A percentile compares a stretch with the other conserved stretches of the same genome.
phyloP scores from a whole-genome alignment of 176 grass and related monocot species.

The Triticum timopheevii region DNA sequence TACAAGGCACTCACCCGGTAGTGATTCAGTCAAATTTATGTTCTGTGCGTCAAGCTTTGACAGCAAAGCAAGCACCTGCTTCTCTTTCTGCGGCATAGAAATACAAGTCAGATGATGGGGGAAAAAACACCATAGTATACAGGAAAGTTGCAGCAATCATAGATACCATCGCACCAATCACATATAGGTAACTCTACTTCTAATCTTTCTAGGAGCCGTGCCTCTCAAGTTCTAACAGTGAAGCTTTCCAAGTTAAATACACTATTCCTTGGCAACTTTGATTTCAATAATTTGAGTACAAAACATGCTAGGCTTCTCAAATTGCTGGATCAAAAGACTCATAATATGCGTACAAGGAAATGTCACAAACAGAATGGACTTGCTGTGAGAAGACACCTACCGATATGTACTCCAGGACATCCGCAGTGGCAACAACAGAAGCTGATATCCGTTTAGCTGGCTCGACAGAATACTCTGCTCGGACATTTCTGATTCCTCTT shows the following conservation, averaged over 20 bases:
- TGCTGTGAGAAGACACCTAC: slow-evolving; percentile 42
- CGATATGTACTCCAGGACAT: slow-evolving; percentile 80
- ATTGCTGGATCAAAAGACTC: neutral
- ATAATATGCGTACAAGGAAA: slow-evolving; percentile 4
- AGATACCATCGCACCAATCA: neutral
- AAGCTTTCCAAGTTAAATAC: neutral
- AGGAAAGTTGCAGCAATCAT: neutral
- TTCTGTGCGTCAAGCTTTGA: slow-evolving; percentile 82
- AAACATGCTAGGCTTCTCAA: slow-evolving; percentile 12
- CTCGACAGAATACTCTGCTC: slow-evolving; percentile 97
- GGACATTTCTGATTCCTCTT: slow-evolving; percentile 88
- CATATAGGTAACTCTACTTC: neutral
- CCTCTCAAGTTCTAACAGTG: neutral
- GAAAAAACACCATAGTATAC: neutral
- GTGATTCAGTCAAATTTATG: slow-evolving; percentile 66
- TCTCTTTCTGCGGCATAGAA: slow-evolving; percentile 61
- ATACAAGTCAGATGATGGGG: neutral
- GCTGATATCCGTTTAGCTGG: slow-evolving; percentile 94
- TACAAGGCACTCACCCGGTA: slow-evolving; percentile 54
- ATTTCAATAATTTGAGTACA: neutral
- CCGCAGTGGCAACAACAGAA: slow-evolving; percentile 77
- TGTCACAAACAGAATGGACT: neutral
- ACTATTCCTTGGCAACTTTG: slow-evolving; percentile 18
- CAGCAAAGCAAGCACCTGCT: slow-evolving; percentile 74
- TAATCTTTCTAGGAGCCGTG: neutral